phyloP scores from a whole-genome alignment of 495 filamentous ascomycete species.

The Trichoderma reesei region DNA sequence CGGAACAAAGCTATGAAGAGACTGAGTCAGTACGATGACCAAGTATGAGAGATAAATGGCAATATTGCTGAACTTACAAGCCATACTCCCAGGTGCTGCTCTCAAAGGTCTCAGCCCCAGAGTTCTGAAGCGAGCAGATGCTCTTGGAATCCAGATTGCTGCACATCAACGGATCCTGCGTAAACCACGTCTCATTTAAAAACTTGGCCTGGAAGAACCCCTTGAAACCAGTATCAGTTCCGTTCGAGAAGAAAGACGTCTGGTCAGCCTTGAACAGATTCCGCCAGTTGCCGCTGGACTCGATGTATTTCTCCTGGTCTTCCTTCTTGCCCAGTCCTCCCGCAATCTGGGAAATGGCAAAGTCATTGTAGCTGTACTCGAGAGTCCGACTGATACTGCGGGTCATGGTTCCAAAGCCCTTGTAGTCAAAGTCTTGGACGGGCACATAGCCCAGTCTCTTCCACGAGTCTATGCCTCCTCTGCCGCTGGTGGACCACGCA shows the following conservation, averaged over 20 bases:
- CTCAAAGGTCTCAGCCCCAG: slow-evolving; percentile 61
- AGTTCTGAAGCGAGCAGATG: slow-evolving; percentile 52
- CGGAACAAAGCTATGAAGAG: slow-evolving; percentile 44
- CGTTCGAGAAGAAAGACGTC: slow-evolving; percentile 46
- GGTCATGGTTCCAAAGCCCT: slow-evolving; percentile 60
- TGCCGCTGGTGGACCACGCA: slow-evolving; percentile 62
- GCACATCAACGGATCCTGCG: slow-evolving; percentile 61
- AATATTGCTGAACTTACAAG: slow-evolving; percentile 37
- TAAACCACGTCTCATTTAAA: slow-evolving; percentile 57
- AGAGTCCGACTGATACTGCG: slow-evolving; percentile 62
- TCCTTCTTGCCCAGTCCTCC: slow-evolving; percentile 39
- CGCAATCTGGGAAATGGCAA: slow-evolving; percentile 57
- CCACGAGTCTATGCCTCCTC: slow-evolving; percentile 60
- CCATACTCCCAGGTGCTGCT: slow-evolving; percentile 61
- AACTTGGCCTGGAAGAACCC: slow-evolving; percentile 63
- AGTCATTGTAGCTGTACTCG: slow-evolving; percentile 74
- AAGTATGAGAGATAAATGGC: neutral
- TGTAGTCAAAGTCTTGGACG: slow-evolving; percentile 55
- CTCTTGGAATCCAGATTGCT: slow-evolving; percentile 40
- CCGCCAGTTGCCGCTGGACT: slow-evolving; percentile 55
- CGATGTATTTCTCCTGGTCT: slow-evolving; percentile 53
- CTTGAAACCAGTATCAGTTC: slow-evolving; percentile 49
- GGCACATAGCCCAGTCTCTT: slow-evolving; percentile 61
- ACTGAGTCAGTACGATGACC: slow-evolving; percentile 4
- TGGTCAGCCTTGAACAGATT: slow-evolving; percentile 59